These are phyloP conservation scores for Pythium guiyangense DNA, from an alignment of 352 stramenopile species.

Conservation along the genomic window DNA sequence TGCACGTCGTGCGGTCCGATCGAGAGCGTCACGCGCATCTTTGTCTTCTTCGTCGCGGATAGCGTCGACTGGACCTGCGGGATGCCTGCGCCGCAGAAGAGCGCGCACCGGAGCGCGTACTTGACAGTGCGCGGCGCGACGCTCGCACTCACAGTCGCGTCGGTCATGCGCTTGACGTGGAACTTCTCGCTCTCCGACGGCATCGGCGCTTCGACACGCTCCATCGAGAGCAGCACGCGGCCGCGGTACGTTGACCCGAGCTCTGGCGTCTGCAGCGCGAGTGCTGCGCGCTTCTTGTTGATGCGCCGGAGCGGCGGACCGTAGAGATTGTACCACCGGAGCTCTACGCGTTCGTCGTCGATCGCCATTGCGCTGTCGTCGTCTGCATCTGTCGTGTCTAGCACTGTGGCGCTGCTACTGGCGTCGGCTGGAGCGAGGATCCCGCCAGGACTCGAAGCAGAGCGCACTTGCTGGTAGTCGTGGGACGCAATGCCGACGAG, in stretches of 20 bases:
- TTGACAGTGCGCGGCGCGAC: conserved; percentile 46
- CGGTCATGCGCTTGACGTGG: conserved; percentile 42
- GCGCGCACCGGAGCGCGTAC: conserved; percentile 53
- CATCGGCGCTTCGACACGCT: conserved; percentile 36
- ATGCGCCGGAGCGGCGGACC: conserved; percentile 58
- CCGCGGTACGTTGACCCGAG: conserved; percentile 80
- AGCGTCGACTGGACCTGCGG: conserved; percentile 19
- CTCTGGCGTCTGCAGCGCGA: conserved; percentile 59
- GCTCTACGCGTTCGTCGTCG: conserved; percentile 18
- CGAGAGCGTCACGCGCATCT: conserved; percentile 42
- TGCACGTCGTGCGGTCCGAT: conserved; percentile 40
- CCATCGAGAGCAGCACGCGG: conserved; percentile 72
- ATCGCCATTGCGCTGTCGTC: neutral
- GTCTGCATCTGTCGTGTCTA: neutral
- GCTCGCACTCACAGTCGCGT: conserved; percentile 9
- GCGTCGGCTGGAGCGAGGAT: conserved; percentile 12
- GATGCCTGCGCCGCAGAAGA: conserved; percentile 59
- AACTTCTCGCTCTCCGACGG: conserved; percentile 55
- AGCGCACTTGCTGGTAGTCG: conserved; percentile 67
- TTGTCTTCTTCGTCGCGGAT: conserved; percentile 9
- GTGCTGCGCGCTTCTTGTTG: conserved; percentile 45
- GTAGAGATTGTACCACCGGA: conserved; percentile 85
- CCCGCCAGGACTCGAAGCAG: conserved; percentile 19
- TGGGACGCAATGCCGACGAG: conserved; percentile 61
- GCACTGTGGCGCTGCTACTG: neutral